Evolutionary conservation across 495 filamentous ascomycete genomes (phyloP).

Genomic region (Sporormia fimetaria): DNA sequence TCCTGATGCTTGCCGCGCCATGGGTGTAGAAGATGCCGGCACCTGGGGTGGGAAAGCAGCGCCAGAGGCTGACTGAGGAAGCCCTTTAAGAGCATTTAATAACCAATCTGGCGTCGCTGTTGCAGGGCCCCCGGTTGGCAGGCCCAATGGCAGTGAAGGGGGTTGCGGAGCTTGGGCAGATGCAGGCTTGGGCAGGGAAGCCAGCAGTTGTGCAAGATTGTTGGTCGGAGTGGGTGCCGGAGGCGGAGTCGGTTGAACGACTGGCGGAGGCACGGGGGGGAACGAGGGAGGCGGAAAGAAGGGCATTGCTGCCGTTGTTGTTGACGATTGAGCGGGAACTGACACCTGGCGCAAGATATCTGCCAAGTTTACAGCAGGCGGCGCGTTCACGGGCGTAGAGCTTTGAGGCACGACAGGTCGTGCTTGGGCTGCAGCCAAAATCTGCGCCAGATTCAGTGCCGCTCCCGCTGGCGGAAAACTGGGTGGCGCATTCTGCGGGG

Average conservation of each 20-base stretch:
- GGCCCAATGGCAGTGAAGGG: not conserved
- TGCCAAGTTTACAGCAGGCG: constrained; percentile 31
- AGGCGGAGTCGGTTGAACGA: constrained; percentile 4
- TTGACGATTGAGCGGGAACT: constrained; percentile 3
- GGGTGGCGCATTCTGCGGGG: constrained; percentile 26
- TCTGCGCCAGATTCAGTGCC: constrained; percentile 14
- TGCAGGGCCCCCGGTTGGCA: constrained; percentile 1
- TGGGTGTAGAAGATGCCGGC: constrained; percentile 3
- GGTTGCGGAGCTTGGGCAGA: constrained; percentile 2
- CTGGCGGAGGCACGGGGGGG: constrained; percentile 23
- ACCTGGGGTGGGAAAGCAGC: not conserved
- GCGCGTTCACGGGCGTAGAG: constrained; percentile 32
- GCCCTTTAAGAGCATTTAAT: constrained; percentile 13
- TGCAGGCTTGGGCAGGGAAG: constrained; percentile 11
- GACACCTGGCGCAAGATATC: constrained; percentile 12
- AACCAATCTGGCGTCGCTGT: constrained; percentile 15
- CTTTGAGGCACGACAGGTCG: constrained; percentile 4
- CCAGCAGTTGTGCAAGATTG: constrained; percentile 9
- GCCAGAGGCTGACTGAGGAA: not conserved
- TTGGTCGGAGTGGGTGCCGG: constrained; percentile 4
- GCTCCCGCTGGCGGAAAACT: constrained; percentile 20
- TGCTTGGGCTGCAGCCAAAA: constrained; percentile 13
- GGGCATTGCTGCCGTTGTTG: constrained; percentile 17
- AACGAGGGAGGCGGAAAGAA: constrained; percentile 27
- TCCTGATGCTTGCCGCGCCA: constrained; percentile 13